Evolutionary conservation across 345 rosid species (phyloP).

Genomic region (Euphorbia tirucalli): DNA sequence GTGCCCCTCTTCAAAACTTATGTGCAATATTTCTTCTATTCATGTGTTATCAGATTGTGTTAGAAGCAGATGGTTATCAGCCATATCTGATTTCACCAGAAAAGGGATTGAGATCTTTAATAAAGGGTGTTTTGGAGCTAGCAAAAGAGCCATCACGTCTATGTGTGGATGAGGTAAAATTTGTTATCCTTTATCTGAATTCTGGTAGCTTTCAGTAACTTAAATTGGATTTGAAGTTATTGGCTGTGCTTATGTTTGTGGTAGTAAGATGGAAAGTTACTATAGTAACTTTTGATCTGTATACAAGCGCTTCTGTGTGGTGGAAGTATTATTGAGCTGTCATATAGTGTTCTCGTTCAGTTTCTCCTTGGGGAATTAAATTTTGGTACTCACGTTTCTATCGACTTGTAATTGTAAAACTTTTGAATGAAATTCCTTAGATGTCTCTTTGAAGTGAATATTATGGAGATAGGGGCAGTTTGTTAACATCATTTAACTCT

Average conservation of each 20-base stretch:
- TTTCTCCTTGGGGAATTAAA: neutral
- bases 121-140: conserved; percentile 90
- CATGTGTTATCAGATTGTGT: conserved; percentile 56
- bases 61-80: conserved; percentile 99
- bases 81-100: conserved; percentile 99
- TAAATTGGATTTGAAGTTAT: neutral
- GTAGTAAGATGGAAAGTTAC: neutral
- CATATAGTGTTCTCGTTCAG: neutral
- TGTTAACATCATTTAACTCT: neutral
- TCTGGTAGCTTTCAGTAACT: neutral
- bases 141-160: conserved; percentile 93
- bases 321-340: neutral
- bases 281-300: neutral
- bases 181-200: neutral
- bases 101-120: conserved; percentile 94
- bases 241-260: neutral
- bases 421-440: neutral
- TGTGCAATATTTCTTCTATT: neutral
- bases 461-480: too few species aligned
- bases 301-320: neutral
- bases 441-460: neutral
- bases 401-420: neutral
- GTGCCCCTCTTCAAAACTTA: neutral
- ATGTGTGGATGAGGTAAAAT: conserved; percentile 90
- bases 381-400: neutral